A percentile compares a stretch with the other conserved stretches of the same genome.
phyloP scores from a whole-genome alignment of 2,329 filamentous ascomycete species.

The Calonectria hawksworthii region DNA sequence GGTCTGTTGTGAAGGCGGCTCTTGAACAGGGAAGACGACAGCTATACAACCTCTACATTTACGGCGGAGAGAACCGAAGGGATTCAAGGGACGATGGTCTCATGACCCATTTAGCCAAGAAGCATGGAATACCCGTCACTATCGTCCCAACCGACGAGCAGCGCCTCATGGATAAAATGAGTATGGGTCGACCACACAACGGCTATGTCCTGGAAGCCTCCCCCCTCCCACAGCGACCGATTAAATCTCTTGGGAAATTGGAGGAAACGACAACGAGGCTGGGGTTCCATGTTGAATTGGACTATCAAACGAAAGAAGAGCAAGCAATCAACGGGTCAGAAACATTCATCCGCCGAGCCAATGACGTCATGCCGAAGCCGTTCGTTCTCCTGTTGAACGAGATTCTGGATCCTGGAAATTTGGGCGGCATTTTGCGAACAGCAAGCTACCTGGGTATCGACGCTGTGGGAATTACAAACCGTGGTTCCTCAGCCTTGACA shows the following conservation, averaged over 20 bases:
- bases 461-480: constrained; percentile 82
- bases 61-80: constrained; percentile 69
- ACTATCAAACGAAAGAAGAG: constrained; percentile 82
- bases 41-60: constrained; percentile 88
- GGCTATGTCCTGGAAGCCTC: constrained; percentile 90
- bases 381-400: constrained; percentile 82
- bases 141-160: constrained; percentile 73
- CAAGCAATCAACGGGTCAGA: constrained; percentile 77
- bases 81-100: constrained; percentile 60
- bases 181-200: constrained; percentile 87
- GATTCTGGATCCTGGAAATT: constrained; percentile 88
- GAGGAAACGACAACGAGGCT: constrained; percentile 58
- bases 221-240: constrained; percentile 79
- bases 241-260: constrained; percentile 69
- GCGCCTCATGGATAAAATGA: constrained; percentile 85
- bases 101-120: constrained; percentile 62
- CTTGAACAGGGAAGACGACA: constrained; percentile 76
- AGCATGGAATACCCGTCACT: constrained; percentile 66
- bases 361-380: constrained; percentile 65
- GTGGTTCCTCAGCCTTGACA: constrained; percentile 80
- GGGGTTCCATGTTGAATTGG: constrained; percentile 72
- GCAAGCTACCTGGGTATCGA: constrained; percentile 93
- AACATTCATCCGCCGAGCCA: constrained; percentile 58
- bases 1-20: constrained; percentile 84
- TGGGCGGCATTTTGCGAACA: constrained; percentile 90